Evolutionary conservation across 495 filamentous ascomycete species (phyloP).

Genomic region (Neurospora sp.): DNA sequence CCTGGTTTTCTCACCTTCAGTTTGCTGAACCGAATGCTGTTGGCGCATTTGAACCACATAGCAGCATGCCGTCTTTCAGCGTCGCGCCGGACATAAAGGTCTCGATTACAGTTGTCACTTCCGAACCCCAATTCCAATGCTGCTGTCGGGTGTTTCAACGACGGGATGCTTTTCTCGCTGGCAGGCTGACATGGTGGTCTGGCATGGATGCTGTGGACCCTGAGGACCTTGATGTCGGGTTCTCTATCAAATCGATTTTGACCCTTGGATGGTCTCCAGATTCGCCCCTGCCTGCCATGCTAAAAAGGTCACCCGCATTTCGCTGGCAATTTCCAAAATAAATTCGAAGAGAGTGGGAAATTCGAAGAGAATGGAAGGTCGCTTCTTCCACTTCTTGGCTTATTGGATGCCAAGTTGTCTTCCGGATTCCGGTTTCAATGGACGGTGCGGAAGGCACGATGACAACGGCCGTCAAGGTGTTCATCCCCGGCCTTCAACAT

Average conservation of each 20-base stretch:
- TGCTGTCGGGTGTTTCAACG: neutral
- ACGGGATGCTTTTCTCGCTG: neutral
- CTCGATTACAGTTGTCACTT: neutral
- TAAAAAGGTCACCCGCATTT: neutral
- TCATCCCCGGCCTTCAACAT: neutral
- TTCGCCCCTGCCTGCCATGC: neutral
- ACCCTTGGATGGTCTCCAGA: neutral
- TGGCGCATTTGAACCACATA: neutral
- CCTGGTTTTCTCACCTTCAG: neutral
- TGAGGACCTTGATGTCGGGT: neutral
- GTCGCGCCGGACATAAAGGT: neutral
- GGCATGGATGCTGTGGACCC: neutral
- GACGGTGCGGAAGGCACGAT: neutral
- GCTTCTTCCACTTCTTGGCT: neutral
- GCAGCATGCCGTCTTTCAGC: neutral
- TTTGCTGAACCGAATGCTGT: neutral
- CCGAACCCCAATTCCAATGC: neutral
- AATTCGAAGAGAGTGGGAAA: neutral
- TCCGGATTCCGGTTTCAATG: neutral
- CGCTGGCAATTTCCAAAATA: neutral
- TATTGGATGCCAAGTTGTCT: neutral
- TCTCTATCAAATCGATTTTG: neutral
- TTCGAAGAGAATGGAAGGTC: neutral
- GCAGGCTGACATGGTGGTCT: neutral
- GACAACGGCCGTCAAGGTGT: neutral